Evolutionary conservation across 2,329 filamentous ascomycete genomes (phyloP).

Genomic region (Dactylellina parvicollis): DNA sequence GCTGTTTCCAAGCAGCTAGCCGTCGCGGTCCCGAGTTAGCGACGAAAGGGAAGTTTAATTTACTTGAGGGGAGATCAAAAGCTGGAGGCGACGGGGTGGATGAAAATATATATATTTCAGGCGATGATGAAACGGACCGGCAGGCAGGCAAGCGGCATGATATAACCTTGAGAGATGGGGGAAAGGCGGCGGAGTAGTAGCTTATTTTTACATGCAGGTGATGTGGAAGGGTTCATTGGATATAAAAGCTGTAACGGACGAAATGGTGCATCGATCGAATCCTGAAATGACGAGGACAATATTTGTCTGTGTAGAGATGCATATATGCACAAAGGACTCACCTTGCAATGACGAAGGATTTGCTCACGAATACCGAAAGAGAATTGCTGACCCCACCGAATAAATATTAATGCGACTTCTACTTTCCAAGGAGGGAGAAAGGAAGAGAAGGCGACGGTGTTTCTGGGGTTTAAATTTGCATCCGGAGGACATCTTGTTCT

Average conservation of each 20-base stretch:
- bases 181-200: background rate
- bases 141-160: background rate
- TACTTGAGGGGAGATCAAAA: background rate
- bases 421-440: background rate
- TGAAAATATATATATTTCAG: background rate
- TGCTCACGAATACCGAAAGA: slow-evolving; percentile 29
- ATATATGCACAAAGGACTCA: slow-evolving; percentile 10
- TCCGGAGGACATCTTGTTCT: slow-evolving; percentile 10
- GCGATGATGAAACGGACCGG: background rate
- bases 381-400: slow-evolving; percentile 13
- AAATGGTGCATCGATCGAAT: slow-evolving; percentile 8
- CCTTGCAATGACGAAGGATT: slow-evolving; percentile 45
- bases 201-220: background rate
- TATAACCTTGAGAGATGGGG: background rate
- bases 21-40: background rate
- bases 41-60: background rate
- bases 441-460: background rate
- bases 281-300: background rate
- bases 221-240: background rate
- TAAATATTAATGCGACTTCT: slow-evolving; percentile 18
- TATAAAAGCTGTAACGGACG: background rate
- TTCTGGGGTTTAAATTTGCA: background rate
- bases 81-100: background rate
- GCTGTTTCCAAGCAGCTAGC: slow-evolving; percentile 2
- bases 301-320: slow-evolving; percentile 1